Evolutionary conservation across 176 grass and related monocot species (phyloP).

Genomic region (Oryza australiensis): DNA sequence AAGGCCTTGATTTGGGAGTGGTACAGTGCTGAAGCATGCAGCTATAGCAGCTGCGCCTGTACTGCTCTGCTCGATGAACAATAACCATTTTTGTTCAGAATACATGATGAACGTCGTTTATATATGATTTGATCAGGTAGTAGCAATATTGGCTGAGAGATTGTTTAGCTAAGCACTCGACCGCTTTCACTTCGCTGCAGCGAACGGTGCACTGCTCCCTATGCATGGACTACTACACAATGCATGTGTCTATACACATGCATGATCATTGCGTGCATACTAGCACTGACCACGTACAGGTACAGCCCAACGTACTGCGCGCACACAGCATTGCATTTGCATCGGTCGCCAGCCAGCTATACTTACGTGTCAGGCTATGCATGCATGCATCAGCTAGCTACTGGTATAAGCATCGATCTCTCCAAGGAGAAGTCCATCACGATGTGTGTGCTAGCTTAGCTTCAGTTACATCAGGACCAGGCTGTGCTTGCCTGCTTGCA

Average conservation of each 20-base stretch:
- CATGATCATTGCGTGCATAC: constrained; percentile 30
- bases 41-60: no score
- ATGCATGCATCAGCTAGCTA: neutral
- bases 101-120: neutral
- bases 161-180: neutral
- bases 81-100: neutral
- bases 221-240: constrained; percentile 31
- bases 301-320: constrained; percentile 17
- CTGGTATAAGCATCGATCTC: constrained; percentile 4
- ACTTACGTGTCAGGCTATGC: no score
- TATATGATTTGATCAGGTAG: neutral
- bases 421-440: constrained; percentile 28
- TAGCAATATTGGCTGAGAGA: neutral
- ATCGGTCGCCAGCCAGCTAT: neutral
- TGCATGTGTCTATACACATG: neutral
- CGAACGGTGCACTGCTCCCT: constrained; percentile 32
- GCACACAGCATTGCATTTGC: neutral
- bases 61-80: neutral
- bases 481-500: neutral
- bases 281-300: constrained; percentile 16
- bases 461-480: constrained; percentile 34
- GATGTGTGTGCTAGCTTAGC: constrained; percentile 20
- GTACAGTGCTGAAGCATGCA: neutral
- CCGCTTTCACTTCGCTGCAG: neutral
- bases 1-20: no score